Conservation (phyloP, 805 yeast species). For the Candida loeiensis region DNA sequence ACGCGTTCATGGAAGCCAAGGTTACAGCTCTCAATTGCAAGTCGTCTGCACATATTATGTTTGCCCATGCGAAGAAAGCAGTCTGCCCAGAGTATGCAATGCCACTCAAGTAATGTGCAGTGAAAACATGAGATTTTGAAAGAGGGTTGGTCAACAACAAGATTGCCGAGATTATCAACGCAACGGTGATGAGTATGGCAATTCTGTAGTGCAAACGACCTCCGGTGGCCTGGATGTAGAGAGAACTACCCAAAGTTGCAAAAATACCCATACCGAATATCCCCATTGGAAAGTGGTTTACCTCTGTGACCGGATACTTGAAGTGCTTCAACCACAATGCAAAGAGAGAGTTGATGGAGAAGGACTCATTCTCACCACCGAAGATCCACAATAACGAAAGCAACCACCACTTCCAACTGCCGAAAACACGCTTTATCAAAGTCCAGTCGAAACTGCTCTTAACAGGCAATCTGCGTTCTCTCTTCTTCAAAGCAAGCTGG, state of each 20-base stretch:
- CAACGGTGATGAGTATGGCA: slow-evolving; percentile 41
- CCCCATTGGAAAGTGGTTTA: slow-evolving; percentile 56
- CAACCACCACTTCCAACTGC: slow-evolving; percentile 56
- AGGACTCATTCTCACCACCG: slow-evolving; percentile 49
- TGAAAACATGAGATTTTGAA: slow-evolving; percentile 37
- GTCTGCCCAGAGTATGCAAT: slow-evolving; percentile 58
- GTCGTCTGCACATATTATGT: slow-evolving; percentile 55
- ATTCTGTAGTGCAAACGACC: slow-evolving; percentile 48
- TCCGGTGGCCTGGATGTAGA: slow-evolving; percentile 42
- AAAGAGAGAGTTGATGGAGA: slow-evolving; percentile 44
- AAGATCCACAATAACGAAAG: slow-evolving; percentile 50
- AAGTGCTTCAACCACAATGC: slow-evolving; percentile 44
- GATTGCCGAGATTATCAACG: slow-evolving; percentile 46
- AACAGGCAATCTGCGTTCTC: slow-evolving; percentile 20
- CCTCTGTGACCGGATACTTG: slow-evolving; percentile 40
- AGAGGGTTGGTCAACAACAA: slow-evolving; percentile 43
- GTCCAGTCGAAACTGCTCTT: slow-evolving; percentile 26
- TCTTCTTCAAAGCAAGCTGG: slow-evolving; percentile 31
- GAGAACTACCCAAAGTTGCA: slow-evolving; percentile 42
- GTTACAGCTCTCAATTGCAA: slow-evolving; percentile 62
- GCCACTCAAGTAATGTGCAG: slow-evolving; percentile 56
- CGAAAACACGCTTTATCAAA: slow-evolving; percentile 36
- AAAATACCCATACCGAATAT: slow-evolving; percentile 49
- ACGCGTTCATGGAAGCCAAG: slow-evolving; percentile 64
- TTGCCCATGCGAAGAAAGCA: slow-evolving; percentile 61